Evolutionary conservation across 768 basidiomycete genomes (phyloP).

Genomic region (Pulveroboletus sp.): DNA sequence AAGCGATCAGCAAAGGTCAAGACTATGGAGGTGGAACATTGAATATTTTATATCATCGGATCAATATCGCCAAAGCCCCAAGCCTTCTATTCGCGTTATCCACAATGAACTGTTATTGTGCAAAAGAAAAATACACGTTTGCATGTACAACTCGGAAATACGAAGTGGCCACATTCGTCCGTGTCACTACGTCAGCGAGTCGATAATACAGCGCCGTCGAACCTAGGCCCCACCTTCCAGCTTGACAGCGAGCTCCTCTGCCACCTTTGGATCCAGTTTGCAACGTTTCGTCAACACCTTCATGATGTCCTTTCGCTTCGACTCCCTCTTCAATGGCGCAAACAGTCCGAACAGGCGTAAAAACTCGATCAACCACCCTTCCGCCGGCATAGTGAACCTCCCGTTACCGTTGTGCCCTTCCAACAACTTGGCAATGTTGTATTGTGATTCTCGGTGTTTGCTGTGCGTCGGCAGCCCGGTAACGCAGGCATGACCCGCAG

Average conservation of each 20-base stretch:
- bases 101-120: neutral
- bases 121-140: conserved; percentile 1
- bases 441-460: conserved; percentile 25
- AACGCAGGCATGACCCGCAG: conserved; percentile 33
- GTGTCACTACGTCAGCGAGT: neutral
- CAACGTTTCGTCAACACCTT: conserved; percentile 30
- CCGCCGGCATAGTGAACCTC: conserved; percentile 25
- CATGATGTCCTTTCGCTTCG: conserved; percentile 21
- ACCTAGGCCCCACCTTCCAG: conserved; percentile 6
- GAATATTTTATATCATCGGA: too few relatives aligned
- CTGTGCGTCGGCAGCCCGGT: conserved; percentile 28
- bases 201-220: neutral
- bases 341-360: conserved; percentile 24
- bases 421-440: conserved; percentile 16
- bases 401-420: conserved; percentile 6
- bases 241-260: conserved; percentile 19
- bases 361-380: conserved; percentile 23
- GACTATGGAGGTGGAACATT: too few relatives aligned
- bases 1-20: too few relatives aligned
- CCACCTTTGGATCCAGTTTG: conserved; percentile 16
- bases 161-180: neutral
- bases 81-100: neutral
- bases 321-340: conserved; percentile 17
- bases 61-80: too few relatives aligned
- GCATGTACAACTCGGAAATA: conserved; percentile 4